Evolutionary conservation across 441 rosid genomes (phyloP), one percentile per base, ranked within the genome.

Genomic region (Monsonia emarginata): DNA sequence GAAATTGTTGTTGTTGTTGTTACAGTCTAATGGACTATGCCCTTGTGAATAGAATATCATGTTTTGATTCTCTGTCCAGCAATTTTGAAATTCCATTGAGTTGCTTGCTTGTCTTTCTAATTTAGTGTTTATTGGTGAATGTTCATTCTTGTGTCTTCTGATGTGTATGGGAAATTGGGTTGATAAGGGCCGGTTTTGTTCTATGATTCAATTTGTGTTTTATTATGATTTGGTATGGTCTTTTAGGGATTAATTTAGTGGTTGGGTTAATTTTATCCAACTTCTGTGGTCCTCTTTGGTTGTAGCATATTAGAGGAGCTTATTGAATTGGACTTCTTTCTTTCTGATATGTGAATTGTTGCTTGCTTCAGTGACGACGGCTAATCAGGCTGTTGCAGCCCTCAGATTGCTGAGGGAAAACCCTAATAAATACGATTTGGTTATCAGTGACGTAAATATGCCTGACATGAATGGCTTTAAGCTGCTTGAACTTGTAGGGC

Each of bases 401-500:
- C 76, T 95, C 65, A 81, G 82, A 31, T 68, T 91, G 90, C 75
- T 95, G 63, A 87, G 99, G 76, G 96, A 95, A 69, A 87, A 87
- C 73, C 27, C 30, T 5, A 24, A 54, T 24, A 83, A 76, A 73
- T 91, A 75, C 76, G 99, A 95, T 66, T 65, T 95, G 66, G 95
- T 95, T 69, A 95, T 95, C 61, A 95, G 97, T 66, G 99, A 95
- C 83, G 99, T 95, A 36, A 85, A 88, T 76, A 95, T 95, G 99
- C 99, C 99, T 1, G 98, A 91, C 74, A 85, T 89, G 68, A 93
- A 94, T 80, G 98, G 98, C 13, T 94, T 94, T 72, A 94, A 94
- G 88, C 91, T 94, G 42, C 97, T 94, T 57, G 98, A 94, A 71
- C 93, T 85, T 61, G 87, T 84, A 56, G 98, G 96, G 75, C 95